Evolutionary conservation across 1,284 basidiomycete genomes (phyloP), one percentile per base, ranked within the genome.

Genomic region (Cryptococcus deneoformans): DNA sequence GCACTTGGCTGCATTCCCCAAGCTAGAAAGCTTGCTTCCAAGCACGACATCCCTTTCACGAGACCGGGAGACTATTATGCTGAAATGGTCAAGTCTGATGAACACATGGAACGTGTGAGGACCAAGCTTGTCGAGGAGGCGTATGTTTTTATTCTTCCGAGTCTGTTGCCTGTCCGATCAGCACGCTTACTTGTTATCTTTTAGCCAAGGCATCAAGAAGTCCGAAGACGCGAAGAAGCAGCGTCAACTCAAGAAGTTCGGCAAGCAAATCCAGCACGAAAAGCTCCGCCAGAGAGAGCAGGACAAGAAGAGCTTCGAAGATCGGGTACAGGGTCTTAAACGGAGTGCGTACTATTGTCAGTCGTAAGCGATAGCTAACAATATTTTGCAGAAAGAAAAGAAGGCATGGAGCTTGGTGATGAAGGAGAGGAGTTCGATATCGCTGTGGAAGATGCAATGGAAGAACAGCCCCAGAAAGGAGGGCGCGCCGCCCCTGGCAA

Each of bases 31-130:
- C 85, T 91, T 36, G 90, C 91, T 48, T 77, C 82, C 38, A 86
- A 88, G 68, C 82, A 84, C 47, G 78, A 79, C 46, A 83, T 95
- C 63, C 87, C 92, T 1, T 99, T 97, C 79, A 87, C 89, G 9
- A 87, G 96, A n/a, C 95, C 95, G 0, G 69, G 84, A 0, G 96
- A 99, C 79, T 99, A 93, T 77, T 99, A 97, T 70, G 95, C 95
- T 20, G 95, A 99, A 80, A 99, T 99, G 95, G 89, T 98, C 69
- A 99, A 99, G 80, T 88, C 87, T 34, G 96, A 99, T 71, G 83
- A 90, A 24, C 96, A 99, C 79, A 99, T 99, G 96, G 93, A 97
- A 76, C 86, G 92, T 50, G 91, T 99, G 67, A 87, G 96, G 52
- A 88, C 93, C 68, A 86, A 89, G 38, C 80, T 98, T 38, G 83